Percentiles rank a stretch among this genome's conserved stretches.
phyloP scores from a whole-genome alignment of 2,329 filamentous ascomycete species.

The Trichoderma citrinoviride region DNA sequence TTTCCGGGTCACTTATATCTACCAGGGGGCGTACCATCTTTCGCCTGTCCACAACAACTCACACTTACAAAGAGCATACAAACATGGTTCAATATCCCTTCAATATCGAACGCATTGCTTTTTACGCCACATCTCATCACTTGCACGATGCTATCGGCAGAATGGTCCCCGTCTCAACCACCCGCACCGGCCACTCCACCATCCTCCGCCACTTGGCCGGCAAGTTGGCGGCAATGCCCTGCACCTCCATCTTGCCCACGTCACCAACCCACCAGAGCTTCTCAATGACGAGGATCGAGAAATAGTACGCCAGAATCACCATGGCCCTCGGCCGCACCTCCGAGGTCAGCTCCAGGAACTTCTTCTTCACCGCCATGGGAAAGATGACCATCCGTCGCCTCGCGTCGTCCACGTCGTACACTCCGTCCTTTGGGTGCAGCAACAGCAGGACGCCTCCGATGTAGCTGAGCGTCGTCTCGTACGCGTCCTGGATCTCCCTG shows the following conservation, averaged over 20 bases:
- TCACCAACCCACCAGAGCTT: conserved; percentile 22
- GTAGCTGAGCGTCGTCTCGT: conserved; percentile 25
- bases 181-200: conserved; percentile 17
- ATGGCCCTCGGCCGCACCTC: conserved; percentile 20
- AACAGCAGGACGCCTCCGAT: conserved; percentile 19
- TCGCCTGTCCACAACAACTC: neutral
- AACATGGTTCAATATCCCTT: neutral
- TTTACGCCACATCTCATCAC: neutral
- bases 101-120: neutral
- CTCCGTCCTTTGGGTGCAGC: neutral
- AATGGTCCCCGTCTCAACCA: neutral
- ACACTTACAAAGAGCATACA: too few species aligned
- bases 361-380: conserved; percentile 21
- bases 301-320: conserved; percentile 24
- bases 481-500: conserved; percentile 24
- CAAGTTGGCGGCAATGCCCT: conserved; percentile 12
- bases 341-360: conserved; percentile 19
- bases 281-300: conserved; percentile 19
- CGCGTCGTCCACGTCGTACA: neutral
- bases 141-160: neutral
- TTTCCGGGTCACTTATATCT: neutral
- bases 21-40: neutral
- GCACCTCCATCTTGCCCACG: conserved; percentile 16
- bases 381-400: conserved; percentile 21
- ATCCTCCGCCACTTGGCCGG: conserved; percentile 16